Conservation (phyloP, 164 flowering plant genomes). For the Berberis vulgaris region DNA sequence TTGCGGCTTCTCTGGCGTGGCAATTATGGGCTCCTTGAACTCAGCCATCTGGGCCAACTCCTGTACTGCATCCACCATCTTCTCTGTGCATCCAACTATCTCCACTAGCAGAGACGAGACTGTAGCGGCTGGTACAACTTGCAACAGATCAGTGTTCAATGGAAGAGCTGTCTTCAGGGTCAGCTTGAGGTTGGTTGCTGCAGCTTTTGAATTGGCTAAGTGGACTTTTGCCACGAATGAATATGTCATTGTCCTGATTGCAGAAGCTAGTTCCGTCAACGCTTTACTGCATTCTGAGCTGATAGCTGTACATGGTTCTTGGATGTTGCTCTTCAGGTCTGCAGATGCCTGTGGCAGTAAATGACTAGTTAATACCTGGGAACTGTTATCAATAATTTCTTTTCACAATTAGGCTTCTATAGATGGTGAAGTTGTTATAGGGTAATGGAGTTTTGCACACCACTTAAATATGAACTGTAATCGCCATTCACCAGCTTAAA, state of each 20-base stretch:
- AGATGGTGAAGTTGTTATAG: no score
- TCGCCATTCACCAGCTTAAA: no score
- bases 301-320: slow-evolving; percentile 32
- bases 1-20: slow-evolving; percentile 9
- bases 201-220: slow-evolving; percentile 25
- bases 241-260: slow-evolving; percentile 29
- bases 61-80: slow-evolving; percentile 34
- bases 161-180: slow-evolving; percentile 22
- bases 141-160: slow-evolving; percentile 26
- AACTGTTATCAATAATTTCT: no score
- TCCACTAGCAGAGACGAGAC: slow-evolving; percentile 50
- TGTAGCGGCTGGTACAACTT: slow-evolving; percentile 30
- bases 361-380: no score
- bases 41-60: slow-evolving; percentile 42
- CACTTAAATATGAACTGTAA: no score
- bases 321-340: slow-evolving; percentile 32
- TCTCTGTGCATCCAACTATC: slow-evolving; percentile 30
- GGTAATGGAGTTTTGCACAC: no score
- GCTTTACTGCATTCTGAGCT: slow-evolving; percentile 42
- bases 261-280: slow-evolving; percentile 30
- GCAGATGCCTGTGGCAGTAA: slow-evolving; percentile 16
- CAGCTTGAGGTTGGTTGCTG: slow-evolving; percentile 28
- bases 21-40: slow-evolving; percentile 15
- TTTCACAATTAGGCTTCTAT: no score
- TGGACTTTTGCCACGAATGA: slow-evolving; percentile 20